Base-by-base conservation (phyloP, 2,329 filamentous ascomycete species). In the Endoconidiophora laricicola region DNA sequence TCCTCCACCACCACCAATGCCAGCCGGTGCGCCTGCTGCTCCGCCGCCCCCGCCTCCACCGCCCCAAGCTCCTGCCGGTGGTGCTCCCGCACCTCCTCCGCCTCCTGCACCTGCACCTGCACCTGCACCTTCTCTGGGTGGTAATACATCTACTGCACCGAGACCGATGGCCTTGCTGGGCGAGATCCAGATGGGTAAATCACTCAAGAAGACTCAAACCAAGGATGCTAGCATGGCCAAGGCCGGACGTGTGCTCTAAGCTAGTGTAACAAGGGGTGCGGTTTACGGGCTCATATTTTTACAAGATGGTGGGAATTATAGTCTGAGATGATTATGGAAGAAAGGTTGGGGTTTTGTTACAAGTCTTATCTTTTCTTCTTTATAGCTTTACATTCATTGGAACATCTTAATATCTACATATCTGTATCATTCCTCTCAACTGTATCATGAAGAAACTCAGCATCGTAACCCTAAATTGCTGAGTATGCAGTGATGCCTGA, bases 161-260 rank as follows among this genome's bases (percentile, higher is more conserved):
- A 69, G 73, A 24, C 76, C 78, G 18, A 60, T 75, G 18, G 78
- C 79, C 1, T 72, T 98, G 59, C 65, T 98, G 55, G 80, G 79
- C 53, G 78, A 94, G 62, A 96, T 98, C 54, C 80, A 90, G 61
- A 67, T 78, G 55, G 90, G 91, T 41, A 87, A 65, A 64, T 65
- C 78, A 2, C 68, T 98, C 61, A 87, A 74, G 70, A 96, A 96
- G 72, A 86, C 87, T 22, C 70, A 81, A 62, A 96, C 91, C 1
- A 88, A 86, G 64, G 91, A 98, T 64, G 81, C 80, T 63, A 95
- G 88, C 64, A 65, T 58, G 44, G 74, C 85, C 47, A 64, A 79
- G 48, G 83, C 86, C 20, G 90, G 90, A n/a, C 76, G 79, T 54
- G 88, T 95, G 53, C 63, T 78, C 61, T 47, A 48, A 41, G 37